Conservation (phyloP, 176 grass and related monocot genomes). For the Hyparrhenia diplandra region DNA sequence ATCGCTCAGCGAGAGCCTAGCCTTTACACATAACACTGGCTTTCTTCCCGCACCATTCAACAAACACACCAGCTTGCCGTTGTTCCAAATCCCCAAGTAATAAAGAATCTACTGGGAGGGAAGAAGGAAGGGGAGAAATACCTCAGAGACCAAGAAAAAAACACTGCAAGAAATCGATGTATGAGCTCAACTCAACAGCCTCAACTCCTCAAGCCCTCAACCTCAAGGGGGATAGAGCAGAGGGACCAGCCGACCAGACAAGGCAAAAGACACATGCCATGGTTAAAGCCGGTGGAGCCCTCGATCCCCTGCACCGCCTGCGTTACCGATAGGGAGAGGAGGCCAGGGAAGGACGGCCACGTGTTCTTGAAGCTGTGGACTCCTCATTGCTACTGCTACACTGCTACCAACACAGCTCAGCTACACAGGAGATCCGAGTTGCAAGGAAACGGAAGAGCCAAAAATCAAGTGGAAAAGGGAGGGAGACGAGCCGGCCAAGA, state of each 20-base stretch:
- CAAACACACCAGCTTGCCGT: not conserved
- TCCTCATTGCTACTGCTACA: not conserved
- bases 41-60: constrained; percentile 11
- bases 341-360: constrained; percentile 22
- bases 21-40: constrained; percentile 1
- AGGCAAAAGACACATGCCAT: constrained; percentile 50
- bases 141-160: constrained; percentile 21
- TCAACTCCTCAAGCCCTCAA: not conserved
- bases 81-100: not conserved
- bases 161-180: not conserved
- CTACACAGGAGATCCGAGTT: not conserved
- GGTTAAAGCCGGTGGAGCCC: constrained; percentile 52
- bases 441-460: not conserved
- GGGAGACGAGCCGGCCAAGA: not conserved
- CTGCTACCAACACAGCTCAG: not conserved
- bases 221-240: not conserved
- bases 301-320: not conserved
- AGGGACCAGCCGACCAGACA: constrained; percentile 41
- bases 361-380: constrained; percentile 21
- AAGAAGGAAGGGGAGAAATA: not conserved
- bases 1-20: constrained; percentile 27
- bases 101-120: not conserved
- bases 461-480: not conserved
- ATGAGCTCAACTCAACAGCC: constrained; percentile 9
- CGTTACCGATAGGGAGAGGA: constrained; percentile 24